Conservation (phyloP, 495 filamentous ascomycete species). For the Astrocystis sublimbata region DNA sequence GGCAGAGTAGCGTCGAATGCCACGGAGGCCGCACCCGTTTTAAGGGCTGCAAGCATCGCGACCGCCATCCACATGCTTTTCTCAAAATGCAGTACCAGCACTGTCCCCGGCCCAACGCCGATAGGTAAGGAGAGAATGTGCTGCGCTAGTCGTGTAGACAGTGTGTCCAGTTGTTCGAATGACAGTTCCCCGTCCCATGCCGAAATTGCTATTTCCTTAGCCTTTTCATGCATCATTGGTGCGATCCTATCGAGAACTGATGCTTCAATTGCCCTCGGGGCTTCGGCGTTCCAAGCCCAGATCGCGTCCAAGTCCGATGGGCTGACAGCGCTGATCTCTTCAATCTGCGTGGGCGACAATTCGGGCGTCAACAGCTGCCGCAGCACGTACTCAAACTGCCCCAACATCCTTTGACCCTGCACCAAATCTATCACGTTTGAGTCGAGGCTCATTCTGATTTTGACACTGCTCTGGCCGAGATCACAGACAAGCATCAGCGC, state of each 20-base stretch:
- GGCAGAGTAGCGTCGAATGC: neutral
- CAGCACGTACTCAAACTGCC: neutral
- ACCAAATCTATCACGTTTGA: neutral
- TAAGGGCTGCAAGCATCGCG: conserved; percentile 43
- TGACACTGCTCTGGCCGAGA: neutral
- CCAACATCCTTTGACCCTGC: neutral
- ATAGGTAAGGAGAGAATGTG: conserved; percentile 38
- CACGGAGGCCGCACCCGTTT: conserved; percentile 38
- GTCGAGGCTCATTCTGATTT: neutral
- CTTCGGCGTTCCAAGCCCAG: conserved; percentile 44
- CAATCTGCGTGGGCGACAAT: neutral
- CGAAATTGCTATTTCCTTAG: too few species aligned
- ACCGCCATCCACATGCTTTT: conserved; percentile 49
- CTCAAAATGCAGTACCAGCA: conserved; percentile 47
- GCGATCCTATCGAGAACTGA: conserved; percentile 31
- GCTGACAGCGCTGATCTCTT: neutral
- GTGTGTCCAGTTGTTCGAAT: conserved; percentile 49
- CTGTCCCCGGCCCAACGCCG: conserved; percentile 49
- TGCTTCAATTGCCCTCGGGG: conserved; percentile 17
- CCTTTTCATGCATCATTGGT: too few species aligned
- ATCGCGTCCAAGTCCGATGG: conserved; percentile 16
- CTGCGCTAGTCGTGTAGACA: conserved; percentile 46
- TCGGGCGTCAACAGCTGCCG: neutral
- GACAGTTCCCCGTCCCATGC: conserved; percentile 54
- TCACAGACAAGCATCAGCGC: neutral